Base-by-base conservation (phyloP, 495 filamentous ascomycete species). In the Haplographium delicatum region DNA sequence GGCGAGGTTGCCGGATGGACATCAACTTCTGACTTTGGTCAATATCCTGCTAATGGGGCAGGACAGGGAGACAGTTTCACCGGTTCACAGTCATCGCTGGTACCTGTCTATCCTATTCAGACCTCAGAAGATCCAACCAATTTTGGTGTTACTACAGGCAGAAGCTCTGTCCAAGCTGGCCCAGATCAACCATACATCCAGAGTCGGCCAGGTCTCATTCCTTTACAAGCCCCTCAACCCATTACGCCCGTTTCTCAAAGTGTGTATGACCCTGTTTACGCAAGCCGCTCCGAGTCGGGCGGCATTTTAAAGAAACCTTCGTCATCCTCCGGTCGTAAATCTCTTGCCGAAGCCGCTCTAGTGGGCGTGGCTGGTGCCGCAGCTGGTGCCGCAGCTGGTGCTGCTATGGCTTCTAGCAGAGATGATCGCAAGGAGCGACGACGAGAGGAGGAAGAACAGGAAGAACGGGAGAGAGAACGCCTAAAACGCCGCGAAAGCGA, bases 41-140 rank as follows among this genome's bases (percentile, higher is more conserved):
- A 48, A 40, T 33, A 50, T 10, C 5, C 22, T 41, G 18, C 31
- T n/a, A 18, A 43, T 4, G 33, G 27, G 24, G 22, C 20, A 33
- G 37, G 16, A 43, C 42, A 19, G 26, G 26, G 15, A 15, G 18
- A 50, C 20, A 72, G 65, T 44, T 58, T 59, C 35, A 59, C 54
- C 39, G 56, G 63, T 49, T 67, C 74, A 49, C 62, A 61, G 13
- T 51, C 59, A 13, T 62, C 61, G 63, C 72, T 68, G 57, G 63
- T 57, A 25, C 56, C 53, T 28, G 65, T 68, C 15, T 69, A 65
- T 51, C 80, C 84, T 7, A 58, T 83, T 30, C 72, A 82, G 22
- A 85, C 80, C 18, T 72, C 72, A 9, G n/a, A n/a, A n/a, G 84
- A 87, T 58, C 78, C 78, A 3, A 67, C 68, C 25, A 74, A 70